Base-by-base conservation (phyloP, 345 rosid species). In the Populus nigra region DNA sequence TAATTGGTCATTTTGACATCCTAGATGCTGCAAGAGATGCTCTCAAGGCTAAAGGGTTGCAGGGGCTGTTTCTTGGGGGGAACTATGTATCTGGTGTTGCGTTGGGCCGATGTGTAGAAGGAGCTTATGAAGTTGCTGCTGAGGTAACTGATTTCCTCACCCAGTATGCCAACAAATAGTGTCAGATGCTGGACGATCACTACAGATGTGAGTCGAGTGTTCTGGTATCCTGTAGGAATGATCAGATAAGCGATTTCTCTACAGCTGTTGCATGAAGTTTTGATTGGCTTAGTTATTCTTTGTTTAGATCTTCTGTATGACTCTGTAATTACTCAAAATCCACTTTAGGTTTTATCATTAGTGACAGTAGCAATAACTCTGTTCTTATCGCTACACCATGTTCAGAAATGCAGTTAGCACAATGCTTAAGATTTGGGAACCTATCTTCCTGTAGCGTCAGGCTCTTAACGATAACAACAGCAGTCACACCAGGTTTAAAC, bases 71-170 rank as follows among this genome's bases (percentile, higher is more conserved):
- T 79, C 84, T 92, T 23, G 97, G 97, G 1, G 98, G 96, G 22
- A 92, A 92, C 81, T 89, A 91, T 65, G 97, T 89, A 15, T 84
- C 92, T 5, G 97, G 98, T 70, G 99, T 92, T 55, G 98, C 99
- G 79, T 87, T 92, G 83, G 98, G 97, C 43, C 79, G 94, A 23
- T 95, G 94, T 39, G 97, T 95, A 59, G 97, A 92, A 81, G 91
- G 91, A 31, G 97, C 98, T 76, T 91, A 91, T 35, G 96, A 92
- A 81, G 87, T 87, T 72, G 97, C 97, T 5, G 83, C 85, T 4
- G 92, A 91, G 71, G 95, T 96, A 16, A 87, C 87, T 69, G 83
- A 77, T 66, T 93, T 88, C 81, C 84, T 93, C 77, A 85, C 96
- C 80, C 85, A 84, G 74, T 81, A 85, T 70, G 86, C 88, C 29